Base-by-base conservation (phyloP, 176 grass and related monocot genomes). In the Bonia amplexicaulis region DNA sequence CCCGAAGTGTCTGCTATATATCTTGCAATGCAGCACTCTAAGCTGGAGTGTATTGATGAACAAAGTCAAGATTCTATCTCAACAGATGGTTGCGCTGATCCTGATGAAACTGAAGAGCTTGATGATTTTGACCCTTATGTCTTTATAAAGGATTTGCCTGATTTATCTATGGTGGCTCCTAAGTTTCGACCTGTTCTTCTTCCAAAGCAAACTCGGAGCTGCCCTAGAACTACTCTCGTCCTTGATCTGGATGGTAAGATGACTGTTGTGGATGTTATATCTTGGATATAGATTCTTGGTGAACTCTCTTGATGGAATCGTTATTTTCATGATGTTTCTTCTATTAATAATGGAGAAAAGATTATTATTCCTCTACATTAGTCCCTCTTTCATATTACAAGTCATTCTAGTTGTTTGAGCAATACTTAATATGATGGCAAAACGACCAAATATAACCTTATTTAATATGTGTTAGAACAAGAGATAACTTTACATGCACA, bases 131-230 rank as follows among this genome's bases (percentile, higher is more conserved):
- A 95, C 66, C 93, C 93, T 35, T 95, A 95, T 66, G 79, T 78
- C 23, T 92, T 95, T 76, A 95, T 95, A 73, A 92, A 90, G 64
- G 90, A 92, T 83, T 82, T 95, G 62, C 96, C 96, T 70, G 96
- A 95, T 83, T 90, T 98, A 69, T 92, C 83, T 77, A 59, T 90
- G 69, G 93, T 98, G 54, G 93, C 94, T 66, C 96, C 96, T 73
- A 95, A 87, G 42, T 98, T 98, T 84, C 89, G 93, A 16, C 96
- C 93, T 58, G 87, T 92, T 75, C 88, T 98, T 46, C 86, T 98
- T 79, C 96, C 96, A 58, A 98, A 94, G 87, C 93, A 95, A 77
- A 98, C 96, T 40, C 91, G 91, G 88, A 98, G 96, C 80, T 98
- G 96, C 74, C 96, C 96, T 76, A 81, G 62, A 37, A 98, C 78